These are phyloP conservation scores for Setaria viridis DNA, from an alignment of 202 grass and related monocot species.

Conservation along the genomic window DNA sequence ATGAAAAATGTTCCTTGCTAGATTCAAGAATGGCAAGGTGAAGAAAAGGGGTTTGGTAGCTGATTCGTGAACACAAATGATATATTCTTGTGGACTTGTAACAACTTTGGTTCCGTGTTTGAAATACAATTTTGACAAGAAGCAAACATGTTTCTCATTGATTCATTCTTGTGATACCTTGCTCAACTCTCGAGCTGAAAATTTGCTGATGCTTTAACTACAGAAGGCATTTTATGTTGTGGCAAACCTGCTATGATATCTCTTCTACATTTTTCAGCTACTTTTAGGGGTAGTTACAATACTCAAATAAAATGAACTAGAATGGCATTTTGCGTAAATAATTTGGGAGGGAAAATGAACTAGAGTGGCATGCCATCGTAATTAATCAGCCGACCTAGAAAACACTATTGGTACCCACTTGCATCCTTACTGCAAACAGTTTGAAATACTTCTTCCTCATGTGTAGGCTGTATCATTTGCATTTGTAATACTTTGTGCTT, in stretches of 20 bases:
- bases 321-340: no score
- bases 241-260: constrained; percentile 5
- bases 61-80: background rate
- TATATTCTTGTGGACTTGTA: background rate
- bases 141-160: background rate
- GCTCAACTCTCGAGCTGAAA: background rate
- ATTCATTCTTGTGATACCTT: background rate
- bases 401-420: no score
- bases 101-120: background rate
- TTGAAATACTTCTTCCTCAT: constrained; percentile 26
- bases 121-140: constrained; percentile 14
- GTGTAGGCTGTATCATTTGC: constrained; percentile 25
- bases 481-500: constrained; percentile 39
- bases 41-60: background rate
- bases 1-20: background rate
- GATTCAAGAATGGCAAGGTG: background rate
- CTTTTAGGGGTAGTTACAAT: background rate
- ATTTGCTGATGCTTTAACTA: background rate
- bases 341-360: no score
- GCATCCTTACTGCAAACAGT: background rate
- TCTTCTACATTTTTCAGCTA: background rate
- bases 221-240: background rate
- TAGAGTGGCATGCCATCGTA: no score
- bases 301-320: background rate
- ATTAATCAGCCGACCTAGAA: no score